Percentiles rank a stretch among this genome's conserved stretches.
phyloP scores from a whole-genome alignment of 140 eudicot genomes.

The Bidens hawaiensis region DNA sequence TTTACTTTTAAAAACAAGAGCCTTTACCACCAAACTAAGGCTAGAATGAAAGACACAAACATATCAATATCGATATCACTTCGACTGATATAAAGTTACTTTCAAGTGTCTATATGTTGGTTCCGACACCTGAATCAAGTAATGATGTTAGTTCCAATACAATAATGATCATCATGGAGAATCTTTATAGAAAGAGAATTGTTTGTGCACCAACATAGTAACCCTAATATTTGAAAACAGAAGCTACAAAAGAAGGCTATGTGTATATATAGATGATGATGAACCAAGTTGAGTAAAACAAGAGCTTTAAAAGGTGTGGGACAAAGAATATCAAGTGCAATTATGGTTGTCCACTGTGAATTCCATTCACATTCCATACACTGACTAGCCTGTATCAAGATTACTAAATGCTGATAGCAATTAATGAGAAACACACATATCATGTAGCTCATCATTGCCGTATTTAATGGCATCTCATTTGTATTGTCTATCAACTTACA shows the following conservation, averaged over 20 bases:
- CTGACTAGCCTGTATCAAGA: conserved; percentile 11
- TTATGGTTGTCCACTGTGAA: conserved; percentile 22
- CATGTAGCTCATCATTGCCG: conserved; percentile 20
- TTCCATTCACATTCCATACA: conserved; percentile 4
- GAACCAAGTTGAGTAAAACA: conserved; percentile 26
- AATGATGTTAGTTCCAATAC: conserved; percentile 10
- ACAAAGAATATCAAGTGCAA: conserved; percentile 36
- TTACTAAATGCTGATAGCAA: conserved; percentile 12
- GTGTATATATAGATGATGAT: conserved; percentile 12
- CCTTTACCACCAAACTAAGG: no score
- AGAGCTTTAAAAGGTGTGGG: conserved; percentile 25
- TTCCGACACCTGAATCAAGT: conserved; percentile 20
- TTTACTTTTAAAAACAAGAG: no score
- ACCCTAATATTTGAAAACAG: conserved; percentile 20
- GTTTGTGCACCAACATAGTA: conserved; percentile 31
- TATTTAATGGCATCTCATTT: conserved; percentile 30
- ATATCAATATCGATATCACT: conserved; percentile 14
- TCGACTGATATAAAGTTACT: conserved; percentile 14
- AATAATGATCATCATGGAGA: conserved; percentile 12
- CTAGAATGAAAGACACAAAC: no score
- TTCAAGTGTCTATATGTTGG: conserved; percentile 11
- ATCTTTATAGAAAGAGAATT: conserved; percentile 19
- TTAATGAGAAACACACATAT: conserved; percentile 20
- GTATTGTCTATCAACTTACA: conserved; percentile 10
- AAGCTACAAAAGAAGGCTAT: conserved; percentile 28